A percentile compares a stretch with the other conserved stretches of the same genome.
Conservation (phyloP, 371 early-diverging fungal genomes). For the Mucor saturninus region DNA sequence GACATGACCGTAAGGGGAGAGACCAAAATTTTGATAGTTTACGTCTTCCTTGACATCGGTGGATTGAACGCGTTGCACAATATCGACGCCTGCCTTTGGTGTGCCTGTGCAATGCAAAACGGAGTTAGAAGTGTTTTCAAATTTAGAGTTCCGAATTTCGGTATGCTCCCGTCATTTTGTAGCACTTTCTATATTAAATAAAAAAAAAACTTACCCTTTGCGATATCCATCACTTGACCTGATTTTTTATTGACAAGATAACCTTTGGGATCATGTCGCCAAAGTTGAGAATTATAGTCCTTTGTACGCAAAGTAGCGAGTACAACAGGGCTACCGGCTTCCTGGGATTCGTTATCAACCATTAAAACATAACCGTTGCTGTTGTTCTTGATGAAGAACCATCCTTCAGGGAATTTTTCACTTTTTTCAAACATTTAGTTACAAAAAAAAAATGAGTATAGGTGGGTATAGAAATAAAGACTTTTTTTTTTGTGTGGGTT, state of each 20-base stretch:
- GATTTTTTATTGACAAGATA: slow-evolving; percentile 61
- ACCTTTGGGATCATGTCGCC: slow-evolving; percentile 59
- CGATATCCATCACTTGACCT: slow-evolving; percentile 60
- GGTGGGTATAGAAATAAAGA: slow-evolving; percentile 1
- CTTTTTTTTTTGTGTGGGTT: not conserved
- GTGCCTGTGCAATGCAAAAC: slow-evolving; percentile 34
- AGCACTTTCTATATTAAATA: slow-evolving; percentile 3
- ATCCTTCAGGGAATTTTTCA: slow-evolving; percentile 53
- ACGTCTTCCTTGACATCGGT: slow-evolving; percentile 33
- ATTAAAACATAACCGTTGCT: slow-evolving; percentile 59
- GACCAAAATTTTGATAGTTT: slow-evolving; percentile 41
- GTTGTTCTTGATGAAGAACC: slow-evolving; percentile 67
- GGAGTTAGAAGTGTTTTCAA: slow-evolving; percentile 15
- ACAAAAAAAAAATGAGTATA: not conserved
- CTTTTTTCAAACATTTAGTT: slow-evolving; percentile 33
- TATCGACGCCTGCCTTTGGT: slow-evolving; percentile 51
- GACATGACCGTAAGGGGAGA: slow-evolving; percentile 48
- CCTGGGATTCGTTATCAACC: slow-evolving; percentile 39
- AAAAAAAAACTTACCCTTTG: slow-evolving; percentile 46
- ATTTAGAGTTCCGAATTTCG: slow-evolving; percentile 18
- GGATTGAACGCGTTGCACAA: slow-evolving; percentile 50
- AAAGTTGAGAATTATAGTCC: slow-evolving; percentile 52
- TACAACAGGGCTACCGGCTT: slow-evolving; percentile 38
- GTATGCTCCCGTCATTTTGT: slow-evolving; percentile 16
- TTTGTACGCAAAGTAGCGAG: slow-evolving; percentile 46